Evolutionary conservation across 768 basidiomycete species (phyloP), one percentile per base, ranked within the genome.

Genomic region (Kondoa malvinella): DNA sequence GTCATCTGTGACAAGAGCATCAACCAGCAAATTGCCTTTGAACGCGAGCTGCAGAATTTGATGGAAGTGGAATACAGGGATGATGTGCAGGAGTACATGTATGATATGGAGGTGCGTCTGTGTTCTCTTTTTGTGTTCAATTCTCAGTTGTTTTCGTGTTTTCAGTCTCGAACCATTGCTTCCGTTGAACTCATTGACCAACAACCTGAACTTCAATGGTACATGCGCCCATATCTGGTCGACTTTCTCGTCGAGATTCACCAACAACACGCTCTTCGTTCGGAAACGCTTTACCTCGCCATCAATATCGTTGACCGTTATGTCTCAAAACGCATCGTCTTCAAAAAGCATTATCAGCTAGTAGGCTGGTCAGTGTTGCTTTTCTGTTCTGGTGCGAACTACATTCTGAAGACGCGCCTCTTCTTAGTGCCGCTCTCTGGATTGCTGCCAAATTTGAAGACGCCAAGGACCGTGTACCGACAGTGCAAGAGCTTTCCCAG

Each of bases 391-490:
- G 21, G 32, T 32, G 29, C 27, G 15, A 59, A 27, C 32, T 26
- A 27, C 15, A 50, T 50, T 8, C 40, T 50, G 8, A 50, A 33
- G 14, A 12, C 61, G 61, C 27, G n/a, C 12, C 17, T 32, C n/a
- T 32, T 17, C 15, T 63, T 29, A 63, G 61, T 64, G 91, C 92
- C 27, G 91, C 95, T 50, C 82, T 99, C 15, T 99, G 95, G 95
- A 96, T 97, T 73, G 95, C 95, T 17, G 88, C 94, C 71, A 99
- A 99, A 79, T 99, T 96, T 73, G 95, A 99, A 79, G 95, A 99
- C 75, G 88, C 92, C 27, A 97, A 99, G 78, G 94, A 97, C 76
- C 90, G 92, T 71, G 91, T 97, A 16, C 95, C 95, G 14, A 89
- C 91, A 0, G 88, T 96, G 3, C 86, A 89, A 75, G 92, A 97